phyloP scores from a whole-genome alignment of 78 protist species.

The Corallochytrium limacisporum region DNA sequence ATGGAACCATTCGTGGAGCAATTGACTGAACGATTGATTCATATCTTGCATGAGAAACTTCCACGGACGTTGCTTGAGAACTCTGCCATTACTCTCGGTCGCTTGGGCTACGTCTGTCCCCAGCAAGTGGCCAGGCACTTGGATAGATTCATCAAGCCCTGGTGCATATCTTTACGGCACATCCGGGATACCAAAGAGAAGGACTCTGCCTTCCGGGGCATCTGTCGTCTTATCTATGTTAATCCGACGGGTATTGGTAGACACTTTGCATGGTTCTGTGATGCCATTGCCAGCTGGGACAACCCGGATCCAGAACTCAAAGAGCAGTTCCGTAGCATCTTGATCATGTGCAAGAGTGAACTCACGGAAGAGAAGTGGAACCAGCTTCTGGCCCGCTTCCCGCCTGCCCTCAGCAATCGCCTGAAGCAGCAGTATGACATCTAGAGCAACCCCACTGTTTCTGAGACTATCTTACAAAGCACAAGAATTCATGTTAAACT shows the following conservation, averaged over 20 bases:
- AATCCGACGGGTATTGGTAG: slow-evolving; percentile 18
- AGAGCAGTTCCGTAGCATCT: background rate
- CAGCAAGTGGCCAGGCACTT: slow-evolving; percentile 9
- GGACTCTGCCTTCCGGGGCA: slow-evolving; percentile 42
- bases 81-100: slow-evolving; percentile 43
- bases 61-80: slow-evolving; percentile 9
- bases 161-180: slow-evolving; percentile 25
- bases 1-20: too few relatives aligned
- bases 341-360: background rate
- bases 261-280: slow-evolving; percentile 8
- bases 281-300: slow-evolving; percentile 25
- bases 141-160: slow-evolving; percentile 1
- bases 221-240: background rate
- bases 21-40: too few relatives aligned
- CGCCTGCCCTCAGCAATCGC: background rate
- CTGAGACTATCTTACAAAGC: too few relatives aligned
- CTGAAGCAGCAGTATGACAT: background rate
- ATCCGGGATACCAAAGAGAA: slow-evolving; percentile 40
- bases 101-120: slow-evolving; percentile 15
- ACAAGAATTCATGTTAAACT: too few relatives aligned
- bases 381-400: background rate
- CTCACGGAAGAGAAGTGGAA: background rate
- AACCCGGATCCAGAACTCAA: background rate
- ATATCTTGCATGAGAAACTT: background rate
- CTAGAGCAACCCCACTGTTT: too few relatives aligned